These are phyloP conservation scores for Albugo laibachii DNA, from an alignment of 352 stramenopile genomes.

Conservation along the genomic window DNA sequence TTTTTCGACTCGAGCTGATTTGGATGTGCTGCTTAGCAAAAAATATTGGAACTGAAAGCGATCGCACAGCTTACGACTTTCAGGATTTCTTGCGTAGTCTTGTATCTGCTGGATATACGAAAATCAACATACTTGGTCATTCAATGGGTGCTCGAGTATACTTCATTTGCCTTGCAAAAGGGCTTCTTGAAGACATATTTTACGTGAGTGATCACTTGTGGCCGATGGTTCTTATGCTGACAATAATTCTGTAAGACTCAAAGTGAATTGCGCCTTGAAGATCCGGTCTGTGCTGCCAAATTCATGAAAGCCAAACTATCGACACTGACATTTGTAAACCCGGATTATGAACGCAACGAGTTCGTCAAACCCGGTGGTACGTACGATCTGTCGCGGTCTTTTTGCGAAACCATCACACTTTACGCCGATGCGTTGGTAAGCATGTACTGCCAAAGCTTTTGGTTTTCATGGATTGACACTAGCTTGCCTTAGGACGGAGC, in stretches of 20 bases:
- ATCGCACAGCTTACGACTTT: constrained; percentile 18
- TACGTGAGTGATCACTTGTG: constrained; percentile 12
- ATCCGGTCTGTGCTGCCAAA: too few relatives aligned
- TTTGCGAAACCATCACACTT: constrained; percentile 47
- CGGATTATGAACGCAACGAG: constrained; percentile 45
- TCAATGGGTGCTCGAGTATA: constrained; percentile 44
- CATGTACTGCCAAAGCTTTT: too few relatives aligned
- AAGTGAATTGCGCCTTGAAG: not conserved
- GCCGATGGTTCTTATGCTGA: constrained; percentile 19
- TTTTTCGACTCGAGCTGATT: too few relatives aligned
- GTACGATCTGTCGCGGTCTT: constrained; percentile 30
- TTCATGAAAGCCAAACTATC: constrained; percentile 8
- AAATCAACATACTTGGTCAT: constrained; percentile 40
- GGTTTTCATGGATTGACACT: too few relatives aligned
- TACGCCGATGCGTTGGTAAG: constrained; percentile 29
- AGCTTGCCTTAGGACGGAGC: constrained; percentile 19
- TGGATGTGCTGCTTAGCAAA: constrained; percentile 7
- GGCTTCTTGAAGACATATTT: constrained; percentile 21
- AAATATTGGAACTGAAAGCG: constrained; percentile 11
- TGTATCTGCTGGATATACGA: constrained; percentile 35
- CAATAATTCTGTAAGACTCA: constrained; percentile 9
- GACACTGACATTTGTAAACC: constrained; percentile 59
- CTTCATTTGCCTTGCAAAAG: constrained; percentile 25
- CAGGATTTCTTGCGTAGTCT: constrained; percentile 29
- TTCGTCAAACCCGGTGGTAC: constrained; percentile 33